phyloP scores from a whole-genome alignment of 441 rosid genomes.

The Adansonia grandidieri region DNA sequence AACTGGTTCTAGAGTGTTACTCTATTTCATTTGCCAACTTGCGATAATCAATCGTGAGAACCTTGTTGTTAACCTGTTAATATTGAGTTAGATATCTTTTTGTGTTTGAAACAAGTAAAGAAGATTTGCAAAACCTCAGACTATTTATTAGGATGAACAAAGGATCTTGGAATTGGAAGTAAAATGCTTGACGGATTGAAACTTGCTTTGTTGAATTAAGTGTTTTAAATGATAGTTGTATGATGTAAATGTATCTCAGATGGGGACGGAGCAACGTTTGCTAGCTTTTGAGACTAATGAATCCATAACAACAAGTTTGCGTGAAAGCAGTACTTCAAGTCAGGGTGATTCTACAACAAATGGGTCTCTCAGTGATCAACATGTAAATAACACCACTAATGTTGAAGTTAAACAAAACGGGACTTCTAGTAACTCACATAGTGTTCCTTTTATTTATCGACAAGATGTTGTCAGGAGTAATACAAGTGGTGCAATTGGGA shows the following conservation, averaged over 20 bases:
- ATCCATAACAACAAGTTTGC: slow-evolving; percentile 39
- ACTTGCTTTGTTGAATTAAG: slow-evolving; percentile 16
- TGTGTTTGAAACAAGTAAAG: background rate
- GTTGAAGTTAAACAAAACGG: slow-evolving; percentile 36
- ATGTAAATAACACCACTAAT: slow-evolving; percentile 32
- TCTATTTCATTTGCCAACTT: background rate
- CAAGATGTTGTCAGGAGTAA: slow-evolving; percentile 7
- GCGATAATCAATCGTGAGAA: background rate
- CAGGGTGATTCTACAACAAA: slow-evolving; percentile 34
- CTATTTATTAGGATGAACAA: background rate
- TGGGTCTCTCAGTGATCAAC: slow-evolving; percentile 36
- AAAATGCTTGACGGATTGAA: slow-evolving; percentile 9
- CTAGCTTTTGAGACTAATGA: slow-evolving; percentile 31
- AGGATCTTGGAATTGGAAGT: background rate
- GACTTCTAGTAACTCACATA: slow-evolving; percentile 38
- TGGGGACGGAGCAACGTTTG: slow-evolving; percentile 57
- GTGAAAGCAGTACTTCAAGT: slow-evolving; percentile 26
- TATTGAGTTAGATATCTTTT: background rate
- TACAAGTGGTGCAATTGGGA: slow-evolving; percentile 3
- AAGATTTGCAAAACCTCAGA: background rate
- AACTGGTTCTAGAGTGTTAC: background rate
- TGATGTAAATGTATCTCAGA: slow-evolving; percentile 43
- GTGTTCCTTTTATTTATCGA: slow-evolving; percentile 39
- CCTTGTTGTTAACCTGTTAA: slow-evolving; percentile 6
- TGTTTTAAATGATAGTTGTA: background rate